phyloP scores from a whole-genome alignment of 257 asterid species.

The Solanum appendiculatum region DNA sequence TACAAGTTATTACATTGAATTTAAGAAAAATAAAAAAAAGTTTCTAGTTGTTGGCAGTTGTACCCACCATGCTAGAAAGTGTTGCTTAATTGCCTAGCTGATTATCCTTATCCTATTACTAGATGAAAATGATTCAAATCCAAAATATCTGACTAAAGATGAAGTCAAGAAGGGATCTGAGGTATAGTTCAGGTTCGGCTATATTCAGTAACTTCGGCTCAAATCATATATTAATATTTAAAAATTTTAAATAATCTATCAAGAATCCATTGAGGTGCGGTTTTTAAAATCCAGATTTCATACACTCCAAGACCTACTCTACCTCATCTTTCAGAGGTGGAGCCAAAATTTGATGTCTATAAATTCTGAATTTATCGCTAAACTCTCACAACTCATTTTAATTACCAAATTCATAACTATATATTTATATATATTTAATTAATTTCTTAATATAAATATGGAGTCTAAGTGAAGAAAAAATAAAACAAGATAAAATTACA shows the following conservation, averaged over 20 bases:
- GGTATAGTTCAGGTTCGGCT: background rate
- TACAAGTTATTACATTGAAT: background rate
- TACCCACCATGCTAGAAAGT: background rate
- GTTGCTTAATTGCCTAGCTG: background rate
- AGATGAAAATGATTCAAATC: background rate
- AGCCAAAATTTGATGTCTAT: background rate
- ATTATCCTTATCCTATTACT: background rate
- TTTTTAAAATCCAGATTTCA: background rate
- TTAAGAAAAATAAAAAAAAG: background rate
- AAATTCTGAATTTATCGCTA: background rate
- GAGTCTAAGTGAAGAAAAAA: background rate
- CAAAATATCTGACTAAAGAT: too few relatives aligned
- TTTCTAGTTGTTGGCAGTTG: background rate
- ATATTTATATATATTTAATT: too few relatives aligned
- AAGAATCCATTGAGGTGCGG: fast-evolving
- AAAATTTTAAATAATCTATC: background rate
- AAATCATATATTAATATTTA: background rate
- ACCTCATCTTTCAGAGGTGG: background rate
- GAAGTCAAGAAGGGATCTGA: too few relatives aligned
- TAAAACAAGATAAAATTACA: background rate
- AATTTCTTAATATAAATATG: background rate
- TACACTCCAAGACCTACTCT: background rate
- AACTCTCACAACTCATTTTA: background rate
- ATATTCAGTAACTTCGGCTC: background rate
- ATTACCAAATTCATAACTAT: background rate